phyloP scores from a whole-genome alignment of 768 basidiomycete species.

The Mycena vulgaris region DNA sequence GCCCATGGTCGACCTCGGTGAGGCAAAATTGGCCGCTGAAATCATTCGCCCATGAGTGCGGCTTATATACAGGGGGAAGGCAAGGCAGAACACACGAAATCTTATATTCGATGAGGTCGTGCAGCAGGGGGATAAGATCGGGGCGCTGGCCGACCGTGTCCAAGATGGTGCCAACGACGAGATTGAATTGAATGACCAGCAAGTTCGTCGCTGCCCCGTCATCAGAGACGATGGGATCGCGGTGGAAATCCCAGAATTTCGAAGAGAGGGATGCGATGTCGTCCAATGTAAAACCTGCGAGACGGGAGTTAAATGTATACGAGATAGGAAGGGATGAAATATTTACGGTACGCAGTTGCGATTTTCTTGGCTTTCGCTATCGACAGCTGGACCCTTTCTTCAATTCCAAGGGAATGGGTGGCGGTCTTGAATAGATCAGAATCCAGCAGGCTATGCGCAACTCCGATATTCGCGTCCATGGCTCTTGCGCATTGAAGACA shows the following conservation, averaged over 20 bases:
- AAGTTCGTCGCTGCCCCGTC: slow-evolving; percentile 29
- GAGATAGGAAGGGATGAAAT: too few relatives aligned
- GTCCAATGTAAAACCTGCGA: slow-evolving; percentile 30
- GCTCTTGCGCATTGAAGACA: too few relatives aligned
- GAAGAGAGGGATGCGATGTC: slow-evolving; percentile 22
- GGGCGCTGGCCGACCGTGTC: neutral
- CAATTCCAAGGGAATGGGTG: too few relatives aligned
- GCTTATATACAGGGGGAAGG: too few relatives aligned
- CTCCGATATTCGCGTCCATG: too few relatives aligned
- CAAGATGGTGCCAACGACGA: slow-evolving; percentile 32
- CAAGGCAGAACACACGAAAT: neutral
- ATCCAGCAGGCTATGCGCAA: too few relatives aligned
- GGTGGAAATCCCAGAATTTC: slow-evolving; percentile 31
- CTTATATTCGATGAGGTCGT: slow-evolving; percentile 18
- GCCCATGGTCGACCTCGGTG: slow-evolving; percentile 58
- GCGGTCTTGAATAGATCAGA: too few relatives aligned
- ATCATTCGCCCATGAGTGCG: too few relatives aligned
- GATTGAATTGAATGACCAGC: slow-evolving; percentile 33
- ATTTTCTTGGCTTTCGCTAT: too few relatives aligned
- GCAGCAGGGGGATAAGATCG: slow-evolving; percentile 1
- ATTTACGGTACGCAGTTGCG: too few relatives aligned
- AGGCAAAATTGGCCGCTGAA: slow-evolving; percentile 47
- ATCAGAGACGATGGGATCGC: slow-evolving; percentile 23
- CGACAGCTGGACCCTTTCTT: too few relatives aligned
- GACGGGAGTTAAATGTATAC: too few relatives aligned